A percentile compares a stretch with the other conserved stretches of the same genome.
phyloP scores from a whole-genome alignment of 2,329 filamentous ascomycete genomes.

The Teratosphaeria zuluensis region DNA sequence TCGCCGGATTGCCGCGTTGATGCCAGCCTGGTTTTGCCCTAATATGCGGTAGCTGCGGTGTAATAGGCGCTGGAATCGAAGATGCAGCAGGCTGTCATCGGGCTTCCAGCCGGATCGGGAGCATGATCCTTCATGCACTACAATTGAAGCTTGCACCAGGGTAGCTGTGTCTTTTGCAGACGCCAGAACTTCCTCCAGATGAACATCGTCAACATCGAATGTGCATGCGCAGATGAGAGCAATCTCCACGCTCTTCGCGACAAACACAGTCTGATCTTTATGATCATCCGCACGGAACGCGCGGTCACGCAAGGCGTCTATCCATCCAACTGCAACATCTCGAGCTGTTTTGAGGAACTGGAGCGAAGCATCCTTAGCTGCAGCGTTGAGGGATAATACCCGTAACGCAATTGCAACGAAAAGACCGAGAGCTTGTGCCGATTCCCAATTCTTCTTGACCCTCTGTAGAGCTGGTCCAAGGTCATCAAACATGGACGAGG shows the following conservation, averaged over 20 bases:
- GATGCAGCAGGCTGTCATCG: not conserved
- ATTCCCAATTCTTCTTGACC: conserved; percentile 22
- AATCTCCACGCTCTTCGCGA: conserved; percentile 39
- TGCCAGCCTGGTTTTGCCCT: not conserved
- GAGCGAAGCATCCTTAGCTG: not conserved
- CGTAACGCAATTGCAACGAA: conserved; percentile 15
- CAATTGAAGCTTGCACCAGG: conserved; percentile 13
- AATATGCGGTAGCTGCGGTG: conserved; percentile 9
- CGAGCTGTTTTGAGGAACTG: conserved; percentile 33
- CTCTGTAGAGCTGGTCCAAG: conserved; percentile 8
- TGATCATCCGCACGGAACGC: conserved; percentile 31
- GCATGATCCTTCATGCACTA: conserved; percentile 11
- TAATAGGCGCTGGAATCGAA: conserved; percentile 10
- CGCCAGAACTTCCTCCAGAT: conserved; percentile 10
- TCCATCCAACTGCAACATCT: conserved; percentile 41
- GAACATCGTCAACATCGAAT: conserved; percentile 25
- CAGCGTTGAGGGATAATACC: conserved; percentile 13
- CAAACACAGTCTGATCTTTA: conserved; percentile 17
- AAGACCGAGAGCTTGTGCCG: conserved; percentile 11
- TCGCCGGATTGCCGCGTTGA: conserved; percentile 12
- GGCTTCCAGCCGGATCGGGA: not conserved
- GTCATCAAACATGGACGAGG: conserved; percentile 4
- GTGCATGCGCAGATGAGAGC: conserved; percentile 48
- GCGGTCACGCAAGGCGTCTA: conserved; percentile 37
- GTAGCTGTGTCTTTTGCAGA: conserved; percentile 7